Base-by-base conservation (phyloP, 176 grass and related monocot genomes). In the Oryza glumipatula region DNA sequence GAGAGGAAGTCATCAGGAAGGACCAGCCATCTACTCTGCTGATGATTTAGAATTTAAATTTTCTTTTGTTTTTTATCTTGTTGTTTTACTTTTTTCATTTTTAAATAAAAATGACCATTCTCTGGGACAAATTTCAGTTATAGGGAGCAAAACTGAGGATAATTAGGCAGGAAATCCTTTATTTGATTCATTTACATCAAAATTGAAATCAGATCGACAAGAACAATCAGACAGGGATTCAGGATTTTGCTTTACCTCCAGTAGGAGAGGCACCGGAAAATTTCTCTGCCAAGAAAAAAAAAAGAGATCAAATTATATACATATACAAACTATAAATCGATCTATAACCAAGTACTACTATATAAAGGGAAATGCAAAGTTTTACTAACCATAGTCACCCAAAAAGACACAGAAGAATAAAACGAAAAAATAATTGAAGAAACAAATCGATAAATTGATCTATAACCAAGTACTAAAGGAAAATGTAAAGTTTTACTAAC, bases 221-320 rank as follows among this genome's bases (percentile, higher is more conserved):
- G 16, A 74, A 68, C 9, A 46, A 26, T 7, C 22, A 36, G 5
- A 81, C 4, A 66, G 21, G 16, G 3, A 51, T 69, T 33, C 1
- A 32, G 12, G 10, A 17, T 38, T 36, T 80, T 64, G 45, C 23
- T 16, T 82, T 83, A 90, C 88, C 84, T 86, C 24, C 28, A 12
- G 26, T 35, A 48, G 87, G 87, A 49, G 79, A 84, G 21, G 74
- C 51, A 16, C 84, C 68, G 38, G 88, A 84, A 47, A 90, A 0
- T 78, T 90, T 48, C 32, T 83, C 88, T 86, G 84, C 68, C 26
- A 26, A 26, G 26, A 26, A 26, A 26, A 26, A 26, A 11, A 10
- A 2, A 5, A 30, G 30, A 67, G 1, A 56, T 5, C 1, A 32
- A 30, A 60, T 28, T 32, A 75, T 10, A 23, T 63, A 23, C 70